These are phyloP conservation scores for Syzygium grande DNA, from an alignment of 345 rosid genomes.

Conservation along the genomic window DNA sequence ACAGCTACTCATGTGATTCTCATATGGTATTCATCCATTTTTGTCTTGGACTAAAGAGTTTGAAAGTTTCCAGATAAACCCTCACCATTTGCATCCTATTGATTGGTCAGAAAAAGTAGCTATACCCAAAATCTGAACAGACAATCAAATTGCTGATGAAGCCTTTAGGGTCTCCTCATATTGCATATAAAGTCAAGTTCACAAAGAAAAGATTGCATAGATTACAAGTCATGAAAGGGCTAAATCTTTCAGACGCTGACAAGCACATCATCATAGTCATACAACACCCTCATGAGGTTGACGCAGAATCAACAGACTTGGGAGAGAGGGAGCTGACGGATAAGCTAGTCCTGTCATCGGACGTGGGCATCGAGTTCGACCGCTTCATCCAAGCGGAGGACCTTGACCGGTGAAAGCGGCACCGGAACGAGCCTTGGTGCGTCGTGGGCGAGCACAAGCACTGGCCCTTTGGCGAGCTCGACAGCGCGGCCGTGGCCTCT, in stretches of 20 bases:
- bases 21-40: background rate
- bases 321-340: constrained; percentile 24
- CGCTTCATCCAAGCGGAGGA: constrained; percentile 38
- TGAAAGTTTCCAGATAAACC: background rate
- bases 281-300: background rate
- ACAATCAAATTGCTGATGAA: background rate
- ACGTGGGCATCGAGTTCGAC: constrained; percentile 50
- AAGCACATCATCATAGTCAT: background rate
- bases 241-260: background rate
- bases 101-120: background rate
- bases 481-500: background rate
- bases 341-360: background rate
- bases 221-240: background rate
- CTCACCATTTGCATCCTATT: background rate
- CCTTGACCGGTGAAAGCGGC: constrained; percentile 42
- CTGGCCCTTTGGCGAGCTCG: constrained; percentile 29
- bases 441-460: constrained; percentile 72
- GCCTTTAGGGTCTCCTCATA: background rate
- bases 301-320: constrained; percentile 7
- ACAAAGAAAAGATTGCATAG: background rate
- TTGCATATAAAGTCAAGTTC: background rate
- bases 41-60: background rate
- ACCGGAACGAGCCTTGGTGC: constrained; percentile 63
- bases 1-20: background rate
- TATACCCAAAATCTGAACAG: background rate